phyloP scores from a whole-genome alignment of 2,329 filamentous ascomycete genomes.

The Shiraia sp. region DNA sequence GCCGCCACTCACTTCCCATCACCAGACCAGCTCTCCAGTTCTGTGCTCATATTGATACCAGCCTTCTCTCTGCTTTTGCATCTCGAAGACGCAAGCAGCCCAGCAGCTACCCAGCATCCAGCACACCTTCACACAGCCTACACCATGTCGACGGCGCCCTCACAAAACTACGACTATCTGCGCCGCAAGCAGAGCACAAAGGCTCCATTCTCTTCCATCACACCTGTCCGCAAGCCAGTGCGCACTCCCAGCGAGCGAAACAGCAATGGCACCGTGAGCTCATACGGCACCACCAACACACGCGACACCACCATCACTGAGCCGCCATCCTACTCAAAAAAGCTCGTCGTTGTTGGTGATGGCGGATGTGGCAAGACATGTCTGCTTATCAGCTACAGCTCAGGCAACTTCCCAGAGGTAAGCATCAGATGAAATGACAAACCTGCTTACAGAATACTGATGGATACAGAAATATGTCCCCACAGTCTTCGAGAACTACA shows the following conservation, averaged over 20 bases:
- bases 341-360: conserved; percentile 98
- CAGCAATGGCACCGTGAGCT: conserved; percentile 90
- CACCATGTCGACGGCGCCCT: conserved; percentile 34
- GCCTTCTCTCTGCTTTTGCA: conserved; percentile 1
- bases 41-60: conserved; percentile 36
- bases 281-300: conserved; percentile 74
- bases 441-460: conserved; percentile 7
- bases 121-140: neutral
- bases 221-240: conserved; percentile 47
- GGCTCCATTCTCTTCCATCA: conserved; percentile 39
- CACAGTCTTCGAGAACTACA: conserved; percentile 99
- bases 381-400: conserved; percentile 96
- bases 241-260: conserved; percentile 65
- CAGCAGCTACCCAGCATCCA: conserved; percentile 3
- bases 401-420: conserved; percentile 99
- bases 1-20: conserved; percentile 7
- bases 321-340: conserved; percentile 93
- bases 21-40: conserved; percentile 14
- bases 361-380: conserved; percentile 99
- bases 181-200: conserved; percentile 59
- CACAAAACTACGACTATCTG: conserved; percentile 59
- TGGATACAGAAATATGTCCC: conserved; percentile 91
- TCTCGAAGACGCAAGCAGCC: neutral
- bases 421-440: neutral
- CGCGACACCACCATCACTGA: conserved; percentile 87